A percentile compares a stretch with the other conserved stretches of the same genome.
phyloP scores from a whole-genome alignment of 441 rosid species.

The Theobroma grandiflorum region DNA sequence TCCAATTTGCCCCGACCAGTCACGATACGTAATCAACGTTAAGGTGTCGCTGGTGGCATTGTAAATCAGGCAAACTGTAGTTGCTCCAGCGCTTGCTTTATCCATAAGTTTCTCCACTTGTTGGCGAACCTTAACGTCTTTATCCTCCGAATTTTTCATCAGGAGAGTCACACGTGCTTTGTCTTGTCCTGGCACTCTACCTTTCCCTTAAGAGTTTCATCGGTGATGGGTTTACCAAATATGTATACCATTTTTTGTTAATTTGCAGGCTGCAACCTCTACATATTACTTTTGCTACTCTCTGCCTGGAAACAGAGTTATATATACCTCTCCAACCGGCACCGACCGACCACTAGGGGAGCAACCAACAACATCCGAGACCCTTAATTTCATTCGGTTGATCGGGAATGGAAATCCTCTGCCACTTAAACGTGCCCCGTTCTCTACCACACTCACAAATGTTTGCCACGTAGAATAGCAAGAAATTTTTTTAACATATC shows the following conservation, averaged over 20 bases:
- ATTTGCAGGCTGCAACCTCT: too few relatives aligned
- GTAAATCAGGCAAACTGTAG: not conserved
- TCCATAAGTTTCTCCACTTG: not conserved
- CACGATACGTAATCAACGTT: not conserved
- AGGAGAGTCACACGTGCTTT: not conserved
- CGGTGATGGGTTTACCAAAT: not conserved
- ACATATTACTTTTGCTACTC: too few relatives aligned
- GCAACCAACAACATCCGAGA: too few relatives aligned
- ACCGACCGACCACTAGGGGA: too few relatives aligned
- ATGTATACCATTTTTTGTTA: not conserved
- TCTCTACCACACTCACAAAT: too few relatives aligned
- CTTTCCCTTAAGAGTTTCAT: not conserved
- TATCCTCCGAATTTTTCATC: not conserved
- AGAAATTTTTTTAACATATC: too few relatives aligned
- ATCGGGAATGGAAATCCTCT: too few relatives aligned
- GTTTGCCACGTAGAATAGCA: too few relatives aligned
- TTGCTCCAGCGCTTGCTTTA: not conserved
- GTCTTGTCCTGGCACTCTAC: not conserved
- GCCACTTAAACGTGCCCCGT: too few relatives aligned
- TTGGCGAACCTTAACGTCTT: not conserved
- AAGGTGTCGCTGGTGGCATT: conserved; percentile 6
- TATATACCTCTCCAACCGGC: too few relatives aligned
- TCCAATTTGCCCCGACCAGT: not conserved
- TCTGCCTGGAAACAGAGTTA: too few relatives aligned
- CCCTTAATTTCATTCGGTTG: too few relatives aligned